These are phyloP conservation scores for Gastrolobium villosum DNA, from an alignment of 306 rosid species.

Conservation along the genomic window DNA sequence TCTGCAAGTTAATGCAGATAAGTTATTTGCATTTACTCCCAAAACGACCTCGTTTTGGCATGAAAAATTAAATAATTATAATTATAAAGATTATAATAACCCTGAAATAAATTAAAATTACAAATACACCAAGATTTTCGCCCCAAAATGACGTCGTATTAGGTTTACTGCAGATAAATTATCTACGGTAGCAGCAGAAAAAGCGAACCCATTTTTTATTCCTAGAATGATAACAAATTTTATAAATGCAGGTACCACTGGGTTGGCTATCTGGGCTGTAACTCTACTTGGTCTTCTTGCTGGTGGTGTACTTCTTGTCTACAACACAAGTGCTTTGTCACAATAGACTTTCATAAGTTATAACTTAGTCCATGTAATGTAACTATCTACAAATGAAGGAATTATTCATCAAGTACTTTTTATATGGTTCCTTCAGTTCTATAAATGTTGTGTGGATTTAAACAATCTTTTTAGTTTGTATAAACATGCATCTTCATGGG, in stretches of 20 bases:
- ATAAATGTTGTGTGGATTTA: constrained; percentile 44
- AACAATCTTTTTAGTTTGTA: constrained; percentile 15
- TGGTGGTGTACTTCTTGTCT: constrained; percentile 97
- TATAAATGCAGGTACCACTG: constrained; percentile 73
- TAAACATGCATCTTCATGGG: constrained; percentile 19
- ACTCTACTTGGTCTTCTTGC: constrained; percentile 87
- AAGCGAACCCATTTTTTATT: too few relatives aligned
- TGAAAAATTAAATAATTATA: too few relatives aligned
- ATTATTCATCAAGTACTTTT: constrained; percentile 50
- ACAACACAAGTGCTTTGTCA: constrained; percentile 94
- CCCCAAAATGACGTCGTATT: too few relatives aligned
- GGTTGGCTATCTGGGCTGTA: constrained; percentile 97
- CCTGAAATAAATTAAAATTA: too few relatives aligned
- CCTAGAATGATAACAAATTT: neutral
- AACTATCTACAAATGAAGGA: constrained; percentile 49
- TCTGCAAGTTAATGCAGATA: too few relatives aligned
- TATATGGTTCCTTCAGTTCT: constrained; percentile 46
- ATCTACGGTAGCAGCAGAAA: too few relatives aligned
- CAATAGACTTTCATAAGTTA: constrained; percentile 61
- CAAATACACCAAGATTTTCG: too few relatives aligned
- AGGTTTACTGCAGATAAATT: too few relatives aligned
- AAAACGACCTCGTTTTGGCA: too few relatives aligned
- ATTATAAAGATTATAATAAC: too few relatives aligned
- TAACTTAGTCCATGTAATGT: constrained; percentile 49
- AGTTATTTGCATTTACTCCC: too few relatives aligned